Evolutionary conservation across 208 protist genomes (phyloP), one percentile per base, ranked within the genome.

Genomic region (Wallacemonas sp.): DNA sequence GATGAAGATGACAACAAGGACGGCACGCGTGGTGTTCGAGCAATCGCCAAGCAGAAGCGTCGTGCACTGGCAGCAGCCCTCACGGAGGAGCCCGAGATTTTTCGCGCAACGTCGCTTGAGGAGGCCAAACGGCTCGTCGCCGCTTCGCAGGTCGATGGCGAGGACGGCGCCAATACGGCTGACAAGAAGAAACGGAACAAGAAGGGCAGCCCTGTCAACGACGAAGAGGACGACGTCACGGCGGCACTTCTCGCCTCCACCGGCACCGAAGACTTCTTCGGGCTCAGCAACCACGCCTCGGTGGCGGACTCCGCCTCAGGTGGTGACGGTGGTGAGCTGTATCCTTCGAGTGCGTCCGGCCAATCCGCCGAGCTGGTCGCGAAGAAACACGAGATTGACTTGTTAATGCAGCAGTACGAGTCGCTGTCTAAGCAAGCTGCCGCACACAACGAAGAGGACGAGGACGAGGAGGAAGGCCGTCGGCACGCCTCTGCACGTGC

Each of bases 51-150:
- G 34, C 10, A 33, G 6, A 62, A 69, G 29, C 30, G 61, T 17
- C 33, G 45, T 33, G 73, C 70, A 0, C 41, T 54, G 19, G 27
- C 33, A 21, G 57, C 41, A 10, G 57, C 38, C 2, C 66, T 60
- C 4, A 41, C 57, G 22, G 42, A 58, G 27, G 68, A 71, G 34
- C 86, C 80, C 6, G 78, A 78, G 15, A 73, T 89, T 12, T 91
- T 85, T 55, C 48, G 71, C 2, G 72, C 77, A 0, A 52, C 66
- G 19, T 89, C 79, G 0, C 68, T 92, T 3, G 85, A 94, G 30
- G 85, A 91, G 17, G 83, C 85, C 2, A 76, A 79, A 37, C 15
- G 33, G 17, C 48, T 72, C 46, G 60, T 38, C 12, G 37, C 3
- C 19, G 26, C 42, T 9, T n/a, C 52, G 30, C 42, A 10, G 17